These are phyloP conservation scores for Lipomyces sp. DNA, from an alignment of 805 yeast species.

Conservation along the genomic window DNA sequence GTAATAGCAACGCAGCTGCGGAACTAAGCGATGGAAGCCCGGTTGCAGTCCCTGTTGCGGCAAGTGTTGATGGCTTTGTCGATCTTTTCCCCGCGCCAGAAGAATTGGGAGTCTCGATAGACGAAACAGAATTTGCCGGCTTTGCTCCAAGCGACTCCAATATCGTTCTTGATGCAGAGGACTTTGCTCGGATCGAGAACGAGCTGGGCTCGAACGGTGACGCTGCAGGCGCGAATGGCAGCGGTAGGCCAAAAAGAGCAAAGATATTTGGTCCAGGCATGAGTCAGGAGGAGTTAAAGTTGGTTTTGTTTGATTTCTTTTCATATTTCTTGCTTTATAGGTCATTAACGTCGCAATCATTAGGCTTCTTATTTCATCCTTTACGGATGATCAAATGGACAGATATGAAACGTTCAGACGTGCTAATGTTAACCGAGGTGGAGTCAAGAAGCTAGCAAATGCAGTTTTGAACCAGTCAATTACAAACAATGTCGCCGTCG, in stretches of 20 bases:
- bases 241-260: too few relatives aligned
- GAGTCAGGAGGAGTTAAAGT: slow-evolving; percentile 18
- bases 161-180: neutral
- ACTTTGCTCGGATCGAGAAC: neutral
- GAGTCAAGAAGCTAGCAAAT: slow-evolving; percentile 76
- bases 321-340: neutral
- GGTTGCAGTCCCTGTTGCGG: neutral
- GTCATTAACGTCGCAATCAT: neutral
- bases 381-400: slow-evolving; percentile 79
- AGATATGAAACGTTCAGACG: slow-evolving; percentile 84
- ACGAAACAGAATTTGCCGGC: slow-evolving; percentile 1
- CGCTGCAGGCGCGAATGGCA: too few relatives aligned
- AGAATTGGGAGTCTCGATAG: slow-evolving; percentile 10
- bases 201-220: slow-evolving; percentile 20
- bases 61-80: slow-evolving; percentile 1
- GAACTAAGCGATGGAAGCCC: neutral
- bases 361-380: slow-evolving; percentile 60
- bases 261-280: too few relatives aligned
- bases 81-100: slow-evolving; percentile 14
- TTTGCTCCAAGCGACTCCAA: neutral
- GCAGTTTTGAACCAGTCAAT: slow-evolving; percentile 75
- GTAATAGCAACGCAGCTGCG: neutral
- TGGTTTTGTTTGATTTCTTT: too few relatives aligned
- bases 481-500: slow-evolving; percentile 73
- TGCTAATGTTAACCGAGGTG: slow-evolving; percentile 66